phyloP scores from a whole-genome alignment of 352 stramenopile species.

The Phytophthora tentaculata region DNA sequence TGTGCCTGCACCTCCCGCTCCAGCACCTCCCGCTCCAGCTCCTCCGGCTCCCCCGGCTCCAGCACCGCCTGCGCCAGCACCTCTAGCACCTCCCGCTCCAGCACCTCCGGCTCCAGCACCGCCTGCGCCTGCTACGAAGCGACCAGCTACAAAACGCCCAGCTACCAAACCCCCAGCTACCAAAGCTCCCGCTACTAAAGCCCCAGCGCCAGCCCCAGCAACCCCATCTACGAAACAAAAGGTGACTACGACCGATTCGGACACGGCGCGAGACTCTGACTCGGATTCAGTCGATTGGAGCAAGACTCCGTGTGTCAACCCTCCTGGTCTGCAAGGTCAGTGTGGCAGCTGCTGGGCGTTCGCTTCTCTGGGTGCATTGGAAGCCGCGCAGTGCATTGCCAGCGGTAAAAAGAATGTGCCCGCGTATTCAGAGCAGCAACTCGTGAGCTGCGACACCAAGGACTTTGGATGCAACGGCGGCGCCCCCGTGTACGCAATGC shows the following conservation, averaged over 20 bases:
- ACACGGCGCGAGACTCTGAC: conserved; percentile 24
- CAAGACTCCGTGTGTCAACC: conserved; percentile 46
- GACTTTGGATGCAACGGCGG: conserved; percentile 93
- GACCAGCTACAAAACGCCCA: background rate
- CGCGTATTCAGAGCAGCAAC: conserved; percentile 92
- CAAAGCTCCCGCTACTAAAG: background rate
- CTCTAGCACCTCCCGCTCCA: conserved; percentile 4
- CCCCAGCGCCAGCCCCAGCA: conserved; percentile 14
- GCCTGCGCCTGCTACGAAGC: background rate
- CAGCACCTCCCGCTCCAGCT: background rate
- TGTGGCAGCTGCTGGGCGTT: conserved; percentile 99
- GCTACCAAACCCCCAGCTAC: conserved; percentile 1
- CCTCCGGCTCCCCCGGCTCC: background rate
- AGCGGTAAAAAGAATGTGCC: conserved; percentile 64
- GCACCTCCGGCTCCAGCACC: background rate
- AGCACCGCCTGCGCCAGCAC: too few relatives aligned
- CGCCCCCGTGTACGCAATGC: conserved; percentile 89
- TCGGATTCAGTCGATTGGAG: conserved; percentile 50
- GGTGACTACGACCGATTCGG: background rate
- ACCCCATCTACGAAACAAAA: conserved; percentile 29
- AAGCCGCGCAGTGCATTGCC: conserved; percentile 89
- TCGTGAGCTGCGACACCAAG: conserved; percentile 90
- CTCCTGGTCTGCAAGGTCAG: conserved; percentile 94
- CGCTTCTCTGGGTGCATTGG: conserved; percentile 89
- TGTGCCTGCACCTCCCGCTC: background rate